Conservation (phyloP, 2,329 filamentous ascomycete species). For the Apiospora kogelbergensis region DNA sequence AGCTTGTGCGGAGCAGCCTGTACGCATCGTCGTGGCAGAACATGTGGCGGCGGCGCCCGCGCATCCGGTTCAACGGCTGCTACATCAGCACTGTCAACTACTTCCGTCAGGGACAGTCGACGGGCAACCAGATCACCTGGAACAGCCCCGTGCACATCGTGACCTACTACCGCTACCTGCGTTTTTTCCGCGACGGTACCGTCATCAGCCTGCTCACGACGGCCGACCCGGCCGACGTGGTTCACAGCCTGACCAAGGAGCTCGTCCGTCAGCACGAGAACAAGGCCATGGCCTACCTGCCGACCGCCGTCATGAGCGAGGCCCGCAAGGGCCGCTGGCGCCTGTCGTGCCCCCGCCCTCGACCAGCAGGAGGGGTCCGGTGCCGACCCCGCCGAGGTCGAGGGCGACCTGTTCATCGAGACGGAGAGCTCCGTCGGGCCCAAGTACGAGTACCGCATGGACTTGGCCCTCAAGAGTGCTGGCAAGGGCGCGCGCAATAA, state of each 20-base stretch:
- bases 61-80: slow-evolving; percentile 90
- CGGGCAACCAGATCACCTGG: slow-evolving; percentile 73
- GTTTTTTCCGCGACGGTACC: slow-evolving; percentile 89
- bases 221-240: slow-evolving; percentile 79
- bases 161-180: slow-evolving; percentile 95
- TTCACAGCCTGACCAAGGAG: slow-evolving; percentile 77
- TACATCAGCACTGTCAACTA: slow-evolving; percentile 99
- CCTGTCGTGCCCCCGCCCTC: slow-evolving; percentile 33
- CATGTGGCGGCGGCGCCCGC: slow-evolving; percentile 80
- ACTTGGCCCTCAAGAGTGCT: slow-evolving; percentile 67
- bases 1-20: slow-evolving; percentile 39
- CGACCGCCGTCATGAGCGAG: slow-evolving; percentile 62
- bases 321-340: slow-evolving; percentile 61
- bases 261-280: slow-evolving; percentile 54
- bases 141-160: slow-evolving; percentile 86
- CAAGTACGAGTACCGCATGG: slow-evolving; percentile 85
- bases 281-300: slow-evolving; percentile 37
- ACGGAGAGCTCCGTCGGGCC: slow-evolving; percentile 71
- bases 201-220: slow-evolving; percentile 80
- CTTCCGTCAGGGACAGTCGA: slow-evolving; percentile 75
- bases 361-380: slow-evolving; percentile 23
- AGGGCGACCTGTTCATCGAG: slow-evolving; percentile 77
- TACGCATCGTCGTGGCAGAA: slow-evolving; percentile 58
- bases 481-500: slow-evolving; percentile 72
- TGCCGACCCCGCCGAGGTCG: slow-evolving; percentile 40